Conservation (phyloP, 2,329 filamentous ascomycete genomes). For the Colletotrichum kahawae region DNA sequence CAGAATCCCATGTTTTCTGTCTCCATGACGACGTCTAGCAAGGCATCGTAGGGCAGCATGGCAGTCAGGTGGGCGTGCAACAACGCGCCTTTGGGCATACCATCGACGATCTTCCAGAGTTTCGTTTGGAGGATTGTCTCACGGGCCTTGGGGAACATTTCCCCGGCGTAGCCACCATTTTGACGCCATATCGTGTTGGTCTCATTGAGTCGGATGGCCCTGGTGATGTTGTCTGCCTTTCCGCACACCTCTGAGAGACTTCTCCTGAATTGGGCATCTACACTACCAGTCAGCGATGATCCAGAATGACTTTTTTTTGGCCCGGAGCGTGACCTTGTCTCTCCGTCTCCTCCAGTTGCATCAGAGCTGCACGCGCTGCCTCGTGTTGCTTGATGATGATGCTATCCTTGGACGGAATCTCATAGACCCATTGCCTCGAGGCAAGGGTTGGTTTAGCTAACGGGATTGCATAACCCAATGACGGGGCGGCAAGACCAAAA, state of each 20-base stretch:
- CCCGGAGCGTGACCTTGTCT: background rate
- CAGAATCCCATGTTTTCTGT: constrained; percentile 79
- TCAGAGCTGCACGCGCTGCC: background rate
- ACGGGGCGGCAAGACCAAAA: background rate
- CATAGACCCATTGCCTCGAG: background rate
- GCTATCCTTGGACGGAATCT: background rate
- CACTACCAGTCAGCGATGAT: background rate
- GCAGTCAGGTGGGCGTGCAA: constrained; percentile 90
- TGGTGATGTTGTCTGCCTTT: background rate
- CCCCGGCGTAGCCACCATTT: constrained; percentile 68
- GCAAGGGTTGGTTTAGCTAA: background rate
- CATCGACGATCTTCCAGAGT: constrained; percentile 83
- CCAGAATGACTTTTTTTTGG: background rate
- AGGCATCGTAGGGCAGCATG: constrained; percentile 86
- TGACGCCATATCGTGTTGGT: background rate
- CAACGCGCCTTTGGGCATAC: constrained; percentile 87
- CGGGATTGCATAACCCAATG: background rate
- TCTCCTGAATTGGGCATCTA: background rate
- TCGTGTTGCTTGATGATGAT: background rate
- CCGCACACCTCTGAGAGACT: background rate
- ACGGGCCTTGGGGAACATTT: constrained; percentile 91
- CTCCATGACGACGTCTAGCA: constrained; percentile 73
- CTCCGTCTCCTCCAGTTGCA: background rate
- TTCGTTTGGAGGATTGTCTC: constrained; percentile 84
- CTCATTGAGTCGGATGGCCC: background rate